phyloP scores from a whole-genome alignment of 208 protist genomes.

The Leishmania gerbilli region DNA sequence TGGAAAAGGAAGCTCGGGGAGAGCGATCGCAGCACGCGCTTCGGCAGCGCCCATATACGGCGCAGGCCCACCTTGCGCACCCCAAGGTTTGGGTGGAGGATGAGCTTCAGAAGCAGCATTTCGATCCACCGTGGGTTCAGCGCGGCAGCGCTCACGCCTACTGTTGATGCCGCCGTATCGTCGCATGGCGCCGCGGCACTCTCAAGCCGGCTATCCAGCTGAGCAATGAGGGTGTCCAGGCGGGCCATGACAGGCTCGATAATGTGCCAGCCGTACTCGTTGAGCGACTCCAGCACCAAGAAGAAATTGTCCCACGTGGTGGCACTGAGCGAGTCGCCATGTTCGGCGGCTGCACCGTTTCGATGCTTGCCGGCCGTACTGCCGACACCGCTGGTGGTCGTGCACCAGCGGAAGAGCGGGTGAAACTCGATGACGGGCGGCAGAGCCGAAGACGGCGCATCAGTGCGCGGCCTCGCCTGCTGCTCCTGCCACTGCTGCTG shows the following conservation, averaged over 20 bases:
- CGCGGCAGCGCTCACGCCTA: constrained; percentile 5
- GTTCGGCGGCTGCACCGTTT: neutral
- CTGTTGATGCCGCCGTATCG: neutral
- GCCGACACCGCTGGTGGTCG: neutral
- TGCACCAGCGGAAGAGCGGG: constrained; percentile 11
- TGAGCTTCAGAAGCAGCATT: constrained; percentile 79
- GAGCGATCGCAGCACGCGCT: constrained; percentile 46
- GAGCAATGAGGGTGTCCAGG: constrained; percentile 62
- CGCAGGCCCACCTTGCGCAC: constrained; percentile 74
- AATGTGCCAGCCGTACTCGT: constrained; percentile 87
- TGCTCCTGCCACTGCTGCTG: neutral
- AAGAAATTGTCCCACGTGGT: constrained; percentile 76
- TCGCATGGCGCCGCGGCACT: neutral
- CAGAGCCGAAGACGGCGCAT: neutral
- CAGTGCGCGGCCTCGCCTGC: neutral
- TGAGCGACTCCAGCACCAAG: constrained; percentile 76
- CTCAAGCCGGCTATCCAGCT: constrained; percentile 28
- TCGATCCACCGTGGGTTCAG: constrained; percentile 74
- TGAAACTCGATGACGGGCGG: constrained; percentile 10
- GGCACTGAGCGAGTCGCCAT: constrained; percentile 14
- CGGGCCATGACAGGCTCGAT: constrained; percentile 71
- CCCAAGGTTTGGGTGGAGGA: constrained; percentile 79
- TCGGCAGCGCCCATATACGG: constrained; percentile 59
- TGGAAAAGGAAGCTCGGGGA: constrained; percentile 65
- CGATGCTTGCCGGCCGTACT: neutral